Conservation (phyloP, 352 stramenopile genomes). For the Pythium folliculosum region DNA sequence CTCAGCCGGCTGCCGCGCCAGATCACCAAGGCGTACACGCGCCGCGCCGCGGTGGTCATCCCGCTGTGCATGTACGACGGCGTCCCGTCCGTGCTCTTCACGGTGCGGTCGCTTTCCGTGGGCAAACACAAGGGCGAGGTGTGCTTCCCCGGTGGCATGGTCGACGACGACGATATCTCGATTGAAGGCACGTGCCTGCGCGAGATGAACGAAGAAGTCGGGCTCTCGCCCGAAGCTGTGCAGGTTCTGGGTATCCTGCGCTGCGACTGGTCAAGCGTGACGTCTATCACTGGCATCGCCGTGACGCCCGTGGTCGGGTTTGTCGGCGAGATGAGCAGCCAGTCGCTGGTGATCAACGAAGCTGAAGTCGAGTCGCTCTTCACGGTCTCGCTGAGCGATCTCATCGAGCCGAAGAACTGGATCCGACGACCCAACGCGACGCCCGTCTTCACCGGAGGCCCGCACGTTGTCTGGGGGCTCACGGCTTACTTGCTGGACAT, state of each 20-base stretch:
- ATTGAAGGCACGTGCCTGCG: conserved; percentile 96
- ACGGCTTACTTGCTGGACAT: conserved; percentile 96
- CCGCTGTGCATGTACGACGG: conserved; percentile 96
- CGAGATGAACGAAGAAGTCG: conserved; percentile 98
- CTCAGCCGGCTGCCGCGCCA: conserved; percentile 94
- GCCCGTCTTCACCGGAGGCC: conserved; percentile 93
- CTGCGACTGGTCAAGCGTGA: conserved; percentile 96
- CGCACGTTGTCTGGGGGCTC: conserved; percentile 96
- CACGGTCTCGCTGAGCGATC: conserved; percentile 89
- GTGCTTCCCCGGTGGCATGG: conserved; percentile 96
- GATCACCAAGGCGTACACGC: conserved; percentile 92
- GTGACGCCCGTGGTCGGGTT: conserved; percentile 98
- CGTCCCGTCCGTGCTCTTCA: conserved; percentile 95
- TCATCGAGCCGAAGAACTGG: conserved; percentile 89
- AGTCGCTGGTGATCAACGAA: conserved; percentile 92
- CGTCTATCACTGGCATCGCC: conserved; percentile 94
- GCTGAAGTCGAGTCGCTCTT: conserved; percentile 96
- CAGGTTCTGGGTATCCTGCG: conserved; percentile 93
- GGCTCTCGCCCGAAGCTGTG: conserved; percentile 73
- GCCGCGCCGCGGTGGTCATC: conserved; percentile 94
- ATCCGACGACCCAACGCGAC: conserved; percentile 78
- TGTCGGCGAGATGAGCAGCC: conserved; percentile 92
- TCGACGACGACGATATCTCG: conserved; percentile 90
- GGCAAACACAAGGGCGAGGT: conserved; percentile 95
- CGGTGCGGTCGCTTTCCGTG: conserved; percentile 90